These are phyloP conservation scores for Phalaenopsis hybrid DNA, from an alignment of 116 monocot genomes.

Conservation along the genomic window DNA sequence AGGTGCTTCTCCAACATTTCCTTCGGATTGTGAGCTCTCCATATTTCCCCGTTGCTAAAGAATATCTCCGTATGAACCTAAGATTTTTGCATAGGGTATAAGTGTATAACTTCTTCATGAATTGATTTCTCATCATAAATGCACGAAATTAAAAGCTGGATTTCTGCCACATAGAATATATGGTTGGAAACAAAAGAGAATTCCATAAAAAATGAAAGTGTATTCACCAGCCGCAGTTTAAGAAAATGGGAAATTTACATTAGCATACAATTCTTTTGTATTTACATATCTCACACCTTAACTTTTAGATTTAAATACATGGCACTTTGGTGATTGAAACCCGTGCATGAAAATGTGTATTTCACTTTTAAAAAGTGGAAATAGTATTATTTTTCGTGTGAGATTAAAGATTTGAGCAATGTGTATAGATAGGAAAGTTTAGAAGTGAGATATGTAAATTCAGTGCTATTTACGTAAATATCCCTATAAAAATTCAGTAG, in stretches of 20 bases:
- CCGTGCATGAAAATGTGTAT: too few species aligned
- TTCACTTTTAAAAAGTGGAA: too few species aligned
- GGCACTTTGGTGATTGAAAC: too few species aligned
- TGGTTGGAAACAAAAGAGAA: neutral
- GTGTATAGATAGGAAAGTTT: too few species aligned
- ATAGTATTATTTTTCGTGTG: too few species aligned
- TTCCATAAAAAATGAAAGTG: neutral
- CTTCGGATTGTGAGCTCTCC: constrained; percentile 77
- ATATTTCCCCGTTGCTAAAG: constrained; percentile 75
- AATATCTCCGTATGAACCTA: constrained; percentile 97
- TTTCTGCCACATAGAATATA: neutral
- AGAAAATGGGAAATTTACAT: neutral
- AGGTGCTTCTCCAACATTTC: constrained; percentile 76
- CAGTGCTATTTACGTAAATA: too few species aligned
- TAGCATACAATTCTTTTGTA: too few species aligned
- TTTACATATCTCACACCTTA: too few species aligned
- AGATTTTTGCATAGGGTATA: constrained; percentile 10
- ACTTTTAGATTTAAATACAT: too few species aligned
- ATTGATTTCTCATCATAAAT: neutral
- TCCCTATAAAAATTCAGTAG: neutral
- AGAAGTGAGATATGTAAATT: too few species aligned
- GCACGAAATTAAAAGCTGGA: neutral
- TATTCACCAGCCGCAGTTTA: neutral
- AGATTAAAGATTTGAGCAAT: too few species aligned
- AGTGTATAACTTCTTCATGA: neutral